These are phyloP conservation scores for Monosporascus sp. DNA, from an alignment of 2,329 filamentous ascomycete species.

Conservation along the genomic window DNA sequence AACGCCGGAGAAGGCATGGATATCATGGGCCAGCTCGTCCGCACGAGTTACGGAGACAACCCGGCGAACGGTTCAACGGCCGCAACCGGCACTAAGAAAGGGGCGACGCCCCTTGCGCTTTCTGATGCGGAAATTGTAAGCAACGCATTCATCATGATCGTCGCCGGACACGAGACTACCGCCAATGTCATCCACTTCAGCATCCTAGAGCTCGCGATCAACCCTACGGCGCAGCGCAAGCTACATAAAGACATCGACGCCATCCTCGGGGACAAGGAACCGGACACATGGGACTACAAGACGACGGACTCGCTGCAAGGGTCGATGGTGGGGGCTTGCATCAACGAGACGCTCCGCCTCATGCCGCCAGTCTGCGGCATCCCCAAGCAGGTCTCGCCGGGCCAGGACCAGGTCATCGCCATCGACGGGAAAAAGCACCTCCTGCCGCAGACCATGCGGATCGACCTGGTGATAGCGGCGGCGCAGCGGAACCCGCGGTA, in stretches of 20 bases:
- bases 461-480: slow-evolving; percentile 1
- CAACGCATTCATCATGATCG: slow-evolving; percentile 63
- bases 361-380: slow-evolving; percentile 66
- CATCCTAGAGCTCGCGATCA: slow-evolving; percentile 61
- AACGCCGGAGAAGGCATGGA: slow-evolving; percentile 44
- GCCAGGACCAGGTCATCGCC: slow-evolving; percentile 49
- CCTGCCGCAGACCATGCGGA: slow-evolving; percentile 1
- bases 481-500: slow-evolving; percentile 6
- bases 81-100: slow-evolving; percentile 10
- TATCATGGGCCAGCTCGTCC: slow-evolving; percentile 46
- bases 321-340: slow-evolving; percentile 63
- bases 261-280: slow-evolving; percentile 53
- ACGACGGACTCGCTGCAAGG: slow-evolving; percentile 57
- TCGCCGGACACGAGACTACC: slow-evolving; percentile 78
- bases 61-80: slow-evolving; percentile 7
- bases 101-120: slow-evolving; percentile 33
- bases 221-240: slow-evolving; percentile 56
- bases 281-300: slow-evolving; percentile 64
- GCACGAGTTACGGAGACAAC: slow-evolving; percentile 33
- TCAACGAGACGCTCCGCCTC: slow-evolving; percentile 70
- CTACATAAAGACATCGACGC: slow-evolving; percentile 65
- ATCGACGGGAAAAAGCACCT: slow-evolving; percentile 40
- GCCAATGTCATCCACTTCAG: slow-evolving; percentile 71
- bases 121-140: slow-evolving; percentile 63
- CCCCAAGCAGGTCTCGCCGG: slow-evolving; percentile 54